Percentiles rank a stretch among this genome's conserved stretches.
phyloP scores from a whole-genome alignment of 768 basidiomycete species.

The Mycena kentingensis region DNA sequence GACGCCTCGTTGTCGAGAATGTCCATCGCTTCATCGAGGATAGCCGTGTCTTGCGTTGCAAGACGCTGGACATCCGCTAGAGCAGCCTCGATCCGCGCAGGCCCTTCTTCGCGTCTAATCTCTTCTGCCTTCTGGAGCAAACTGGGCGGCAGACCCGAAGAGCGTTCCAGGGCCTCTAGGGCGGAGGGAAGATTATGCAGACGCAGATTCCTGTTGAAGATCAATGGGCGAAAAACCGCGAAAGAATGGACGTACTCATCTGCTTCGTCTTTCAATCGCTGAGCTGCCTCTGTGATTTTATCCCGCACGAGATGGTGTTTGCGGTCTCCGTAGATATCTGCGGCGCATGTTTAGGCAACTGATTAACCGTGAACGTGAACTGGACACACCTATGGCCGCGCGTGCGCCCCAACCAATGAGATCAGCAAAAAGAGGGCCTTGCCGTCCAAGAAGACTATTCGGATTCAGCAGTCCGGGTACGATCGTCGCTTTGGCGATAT shows the following conservation, averaged over 20 bases:
- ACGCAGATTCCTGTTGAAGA: conserved; percentile 55
- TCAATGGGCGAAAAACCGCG: neutral
- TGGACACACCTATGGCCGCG: conserved; percentile 76
- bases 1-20: conserved; percentile 89
- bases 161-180: conserved; percentile 84
- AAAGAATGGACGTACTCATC: conserved; percentile 52
- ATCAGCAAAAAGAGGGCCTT: conserved; percentile 67
- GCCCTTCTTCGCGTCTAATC: conserved; percentile 77
- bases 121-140: conserved; percentile 84
- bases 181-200: conserved; percentile 80
- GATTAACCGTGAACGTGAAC: conserved; percentile 1
- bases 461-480: conserved; percentile 63
- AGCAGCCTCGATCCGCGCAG: conserved; percentile 65
- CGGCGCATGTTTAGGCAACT: neutral
- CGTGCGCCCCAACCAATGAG: conserved; percentile 86
- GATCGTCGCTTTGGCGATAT: conserved; percentile 62
- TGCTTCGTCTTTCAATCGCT: conserved; percentile 60
- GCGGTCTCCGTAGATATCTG: conserved; percentile 86
- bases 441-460: conserved; percentile 50
- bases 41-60: conserved; percentile 55
- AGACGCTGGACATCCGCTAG: conserved; percentile 74
- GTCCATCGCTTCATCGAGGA: conserved; percentile 84
- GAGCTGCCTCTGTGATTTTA: conserved; percentile 60
- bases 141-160: conserved; percentile 86
- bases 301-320: conserved; percentile 72